Conservation (phyloP, 2,329 filamentous ascomycete species). For the Ophiocordyceps sinensis region DNA sequence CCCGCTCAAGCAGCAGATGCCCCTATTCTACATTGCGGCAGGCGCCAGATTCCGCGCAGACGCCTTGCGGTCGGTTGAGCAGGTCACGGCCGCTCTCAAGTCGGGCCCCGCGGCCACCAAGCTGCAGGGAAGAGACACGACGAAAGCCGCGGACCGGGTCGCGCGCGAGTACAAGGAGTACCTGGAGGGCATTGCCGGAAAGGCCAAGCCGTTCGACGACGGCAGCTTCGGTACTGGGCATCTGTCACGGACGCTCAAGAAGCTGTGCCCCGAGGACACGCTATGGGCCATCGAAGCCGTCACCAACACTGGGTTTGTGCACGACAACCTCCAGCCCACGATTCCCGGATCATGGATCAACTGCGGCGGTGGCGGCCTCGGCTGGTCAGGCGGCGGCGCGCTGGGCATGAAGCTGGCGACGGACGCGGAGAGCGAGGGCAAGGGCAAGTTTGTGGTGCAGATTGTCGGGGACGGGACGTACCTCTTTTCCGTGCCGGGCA, state of each 20-base stretch:
- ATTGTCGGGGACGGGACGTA: slow-evolving; percentile 44
- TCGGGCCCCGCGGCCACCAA: slow-evolving; percentile 27
- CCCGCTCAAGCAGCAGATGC: slow-evolving; percentile 57
- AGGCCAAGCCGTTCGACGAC: slow-evolving; percentile 42
- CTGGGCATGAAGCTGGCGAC: slow-evolving; percentile 63
- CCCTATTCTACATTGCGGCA: slow-evolving; percentile 56
- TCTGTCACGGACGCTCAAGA: slow-evolving; percentile 16
- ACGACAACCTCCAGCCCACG: slow-evolving; percentile 55
- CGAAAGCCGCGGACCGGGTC: slow-evolving; percentile 26
- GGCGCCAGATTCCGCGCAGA: slow-evolving; percentile 53
- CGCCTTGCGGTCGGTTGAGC: slow-evolving; percentile 47
- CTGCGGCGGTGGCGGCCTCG: slow-evolving; percentile 66
- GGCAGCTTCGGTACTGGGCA: slow-evolving; percentile 32
- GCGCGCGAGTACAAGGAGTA: slow-evolving; percentile 42
- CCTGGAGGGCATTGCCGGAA: slow-evolving; percentile 42
- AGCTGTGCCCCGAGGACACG: slow-evolving; percentile 30
- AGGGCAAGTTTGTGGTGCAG: slow-evolving; percentile 36
- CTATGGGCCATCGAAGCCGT: slow-evolving; percentile 71
- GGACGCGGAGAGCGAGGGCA: slow-evolving; percentile 25
- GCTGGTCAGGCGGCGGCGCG: slow-evolving; percentile 65
- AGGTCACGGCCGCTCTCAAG: slow-evolving; percentile 50
- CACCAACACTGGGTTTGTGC: slow-evolving; percentile 51
- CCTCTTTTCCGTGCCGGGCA: slow-evolving; percentile 38
- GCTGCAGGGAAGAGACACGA: slow-evolving; percentile 11
- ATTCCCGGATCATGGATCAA: slow-evolving; percentile 65